Percentiles rank a stretch among this genome's conserved stretches.
phyloP scores from a whole-genome alignment of 208 protist genomes.

The Acanthamoeba royreba region DNA sequence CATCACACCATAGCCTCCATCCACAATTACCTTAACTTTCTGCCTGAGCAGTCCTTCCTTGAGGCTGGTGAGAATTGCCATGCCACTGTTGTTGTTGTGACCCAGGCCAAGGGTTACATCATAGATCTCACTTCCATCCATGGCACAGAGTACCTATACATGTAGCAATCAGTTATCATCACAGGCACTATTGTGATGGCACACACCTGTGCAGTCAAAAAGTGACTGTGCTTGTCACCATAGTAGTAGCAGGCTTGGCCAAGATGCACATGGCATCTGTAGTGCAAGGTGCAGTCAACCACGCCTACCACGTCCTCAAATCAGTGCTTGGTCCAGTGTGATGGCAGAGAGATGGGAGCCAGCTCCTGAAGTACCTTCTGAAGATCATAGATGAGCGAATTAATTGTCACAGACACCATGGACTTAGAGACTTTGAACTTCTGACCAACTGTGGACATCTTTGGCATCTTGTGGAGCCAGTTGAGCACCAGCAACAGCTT shows the following conservation, averaged over 20 bases:
- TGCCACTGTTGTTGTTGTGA: neutral
- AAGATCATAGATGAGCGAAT: neutral
- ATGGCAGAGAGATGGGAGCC: neutral
- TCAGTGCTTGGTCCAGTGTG: neutral
- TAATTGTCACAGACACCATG: neutral
- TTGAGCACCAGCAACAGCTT: too few species aligned
- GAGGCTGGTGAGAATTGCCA: neutral
- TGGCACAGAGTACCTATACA: neutral
- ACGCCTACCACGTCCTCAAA: neutral
- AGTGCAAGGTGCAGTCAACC: neutral
- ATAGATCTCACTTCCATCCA: slow-evolving; percentile 1
- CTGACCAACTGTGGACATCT: too few species aligned
- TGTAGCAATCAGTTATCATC: neutral
- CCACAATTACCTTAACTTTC: neutral
- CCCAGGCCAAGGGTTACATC: neutral
- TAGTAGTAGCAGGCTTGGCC: neutral
- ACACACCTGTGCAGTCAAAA: neutral
- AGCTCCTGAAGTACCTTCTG: neutral
- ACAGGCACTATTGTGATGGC: neutral
- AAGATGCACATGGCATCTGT: slow-evolving; percentile 3
- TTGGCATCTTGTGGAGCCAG: too few species aligned
- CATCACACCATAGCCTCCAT: neutral
- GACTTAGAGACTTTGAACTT: neutral
- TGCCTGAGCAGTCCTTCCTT: neutral
- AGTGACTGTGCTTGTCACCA: neutral